phyloP scores from a whole-genome alignment of 495 filamentous ascomycete species.

The Oidiodendron maius region DNA sequence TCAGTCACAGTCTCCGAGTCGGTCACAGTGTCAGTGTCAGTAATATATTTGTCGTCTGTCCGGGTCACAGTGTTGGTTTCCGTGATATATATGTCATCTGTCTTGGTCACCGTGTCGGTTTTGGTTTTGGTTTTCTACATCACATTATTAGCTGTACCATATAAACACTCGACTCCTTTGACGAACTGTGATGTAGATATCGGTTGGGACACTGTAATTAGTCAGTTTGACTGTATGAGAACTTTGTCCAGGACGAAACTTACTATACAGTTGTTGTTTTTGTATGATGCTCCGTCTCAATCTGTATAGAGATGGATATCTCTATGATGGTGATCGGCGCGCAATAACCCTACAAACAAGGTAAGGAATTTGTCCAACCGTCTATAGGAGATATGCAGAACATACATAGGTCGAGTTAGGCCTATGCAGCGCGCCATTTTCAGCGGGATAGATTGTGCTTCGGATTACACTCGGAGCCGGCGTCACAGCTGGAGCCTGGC shows the following conservation, averaged over 20 bases:
- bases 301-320: neutral
- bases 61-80: neutral
- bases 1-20: conserved; percentile 19
- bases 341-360: too few relatives aligned
- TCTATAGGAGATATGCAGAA: too few relatives aligned
- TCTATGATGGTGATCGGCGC: neutral
- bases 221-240: neutral
- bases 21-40: conserved; percentile 17
- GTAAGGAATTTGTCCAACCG: too few relatives aligned
- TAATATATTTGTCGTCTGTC: conserved; percentile 6
- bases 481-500: too few relatives aligned
- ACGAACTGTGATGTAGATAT: neutral
- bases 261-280: conserved; percentile 1
- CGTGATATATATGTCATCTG: too few relatives aligned
- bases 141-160: neutral
- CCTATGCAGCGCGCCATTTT: neutral
- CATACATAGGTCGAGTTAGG: neutral
- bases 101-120: neutral
- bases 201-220: conserved; percentile 1
- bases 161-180: too few relatives aligned
- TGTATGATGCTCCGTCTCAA: too few relatives aligned
- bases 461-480: neutral
- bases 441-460: neutral
- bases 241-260: neutral
- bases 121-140: neutral